Evolutionary conservation across 768 basidiomycete genomes (phyloP).

Genomic region (Daedaleopsis sinensis): DNA sequence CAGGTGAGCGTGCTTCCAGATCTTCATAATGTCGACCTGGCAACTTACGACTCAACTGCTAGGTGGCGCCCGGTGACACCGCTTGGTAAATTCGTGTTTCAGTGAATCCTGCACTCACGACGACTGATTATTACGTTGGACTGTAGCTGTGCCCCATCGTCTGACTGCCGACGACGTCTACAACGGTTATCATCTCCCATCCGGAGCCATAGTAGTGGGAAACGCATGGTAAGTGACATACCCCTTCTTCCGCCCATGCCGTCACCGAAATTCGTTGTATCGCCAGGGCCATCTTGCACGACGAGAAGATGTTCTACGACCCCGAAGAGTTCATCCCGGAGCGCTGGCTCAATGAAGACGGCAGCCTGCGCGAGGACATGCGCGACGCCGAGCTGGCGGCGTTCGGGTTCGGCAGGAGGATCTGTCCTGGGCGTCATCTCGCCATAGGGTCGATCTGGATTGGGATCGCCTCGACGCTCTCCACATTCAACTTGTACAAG

Average conservation of each 20-base stretch:
- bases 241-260: neutral
- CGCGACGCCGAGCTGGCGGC: slow-evolving; percentile 19
- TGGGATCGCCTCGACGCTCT: slow-evolving; percentile 28
- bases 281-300: slow-evolving; percentile 24
- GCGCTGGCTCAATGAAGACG: slow-evolving; percentile 27
- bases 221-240: slow-evolving; percentile 24
- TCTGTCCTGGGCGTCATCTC: slow-evolving; percentile 33
- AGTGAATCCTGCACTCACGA: neutral
- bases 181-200: slow-evolving; percentile 23
- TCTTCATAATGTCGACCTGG: neutral
- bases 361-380: slow-evolving; percentile 16
- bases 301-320: slow-evolving; percentile 25
- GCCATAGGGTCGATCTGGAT: slow-evolving; percentile 29
- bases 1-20: slow-evolving; percentile 15
- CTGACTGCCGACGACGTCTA: slow-evolving; percentile 25
- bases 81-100: slow-evolving; percentile 7
- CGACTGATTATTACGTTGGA: neutral
- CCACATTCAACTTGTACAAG: slow-evolving; percentile 29
- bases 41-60: neutral
- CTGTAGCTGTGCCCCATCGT: slow-evolving; percentile 23
- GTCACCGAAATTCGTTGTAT: neutral
- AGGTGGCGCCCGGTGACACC: slow-evolving; percentile 26
- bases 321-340: slow-evolving; percentile 29
- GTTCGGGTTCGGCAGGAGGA: slow-evolving; percentile 27
- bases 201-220: slow-evolving; percentile 22